A percentile compares a stretch with the other conserved stretches of the same genome.
phyloP scores from a whole-genome alignment of 495 filamentous ascomycete genomes.

The Mycothermus thermophilus region DNA sequence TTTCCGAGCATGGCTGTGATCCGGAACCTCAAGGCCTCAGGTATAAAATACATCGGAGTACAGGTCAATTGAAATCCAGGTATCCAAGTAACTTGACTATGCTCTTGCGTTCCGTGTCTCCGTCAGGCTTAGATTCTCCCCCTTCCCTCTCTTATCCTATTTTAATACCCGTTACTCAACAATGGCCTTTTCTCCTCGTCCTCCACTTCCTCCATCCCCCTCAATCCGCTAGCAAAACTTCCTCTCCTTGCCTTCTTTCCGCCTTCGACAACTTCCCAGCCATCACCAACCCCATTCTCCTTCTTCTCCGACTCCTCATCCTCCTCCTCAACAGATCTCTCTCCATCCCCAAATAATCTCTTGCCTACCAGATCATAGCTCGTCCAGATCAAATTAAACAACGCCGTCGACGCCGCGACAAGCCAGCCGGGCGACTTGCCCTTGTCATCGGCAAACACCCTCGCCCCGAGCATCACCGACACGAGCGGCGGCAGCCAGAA shows the following conservation, averaged over 20 bases:
- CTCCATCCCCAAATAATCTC: constrained; percentile 70
- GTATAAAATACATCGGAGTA: no score
- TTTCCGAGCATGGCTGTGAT: no score
- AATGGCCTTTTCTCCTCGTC: constrained; percentile 17
- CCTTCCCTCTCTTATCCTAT: background rate
- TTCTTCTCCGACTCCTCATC: constrained; percentile 2
- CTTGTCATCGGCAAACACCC: constrained; percentile 42
- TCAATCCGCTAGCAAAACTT: constrained; percentile 1
- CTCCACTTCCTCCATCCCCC: constrained; percentile 3
- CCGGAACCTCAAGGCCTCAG: no score
- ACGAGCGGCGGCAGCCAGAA: constrained; percentile 53
- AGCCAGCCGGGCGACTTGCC: constrained; percentile 60
- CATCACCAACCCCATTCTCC: no score
- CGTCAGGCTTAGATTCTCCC: background rate
- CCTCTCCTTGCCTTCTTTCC: constrained; percentile 1
- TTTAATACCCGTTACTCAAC: constrained; percentile 2
- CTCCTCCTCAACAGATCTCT: constrained; percentile 46
- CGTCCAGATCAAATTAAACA: constrained; percentile 51
- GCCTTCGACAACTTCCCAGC: no score
- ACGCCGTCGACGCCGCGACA: constrained; percentile 23
- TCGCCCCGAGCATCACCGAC: constrained; percentile 18
- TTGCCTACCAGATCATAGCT: constrained; percentile 61
- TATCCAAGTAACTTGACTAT: no score
- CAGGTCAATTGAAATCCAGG: background rate
- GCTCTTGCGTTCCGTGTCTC: no score